Base-by-base conservation (phyloP, 352 stramenopile genomes). In the Hyphochytrium catenoides region DNA sequence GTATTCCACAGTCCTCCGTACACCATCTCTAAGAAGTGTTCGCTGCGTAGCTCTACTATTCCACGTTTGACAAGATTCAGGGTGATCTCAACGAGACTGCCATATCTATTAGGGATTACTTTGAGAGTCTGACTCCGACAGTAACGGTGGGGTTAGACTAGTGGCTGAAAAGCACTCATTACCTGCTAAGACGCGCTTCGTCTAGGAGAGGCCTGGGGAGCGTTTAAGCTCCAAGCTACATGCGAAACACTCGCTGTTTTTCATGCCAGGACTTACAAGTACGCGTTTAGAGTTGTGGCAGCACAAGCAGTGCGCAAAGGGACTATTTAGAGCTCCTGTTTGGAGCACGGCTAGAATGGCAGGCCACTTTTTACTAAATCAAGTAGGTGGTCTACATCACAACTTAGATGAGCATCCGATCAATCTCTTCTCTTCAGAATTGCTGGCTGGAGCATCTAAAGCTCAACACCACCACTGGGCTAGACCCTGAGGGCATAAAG, bases 261-360 rank as follows among this genome's bases (percentile, higher is more conserved):
- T 95, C 29, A 43, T 95, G 9, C 85, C 82, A 3, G 82, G 85
- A 7, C 93, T 95, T 47, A 66, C 84, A 16, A 91, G 77, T 19
- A 88, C 78, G 11, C 78, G 75, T 2, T 62, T 95, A 12, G 85
- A 95, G 52, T 70, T 95, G 39, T 95, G 84, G 84, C 57, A 78
- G 26, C 81, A 76, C 21, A 68, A 71, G 23, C 63, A 72, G 5
- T 95, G 84, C 45, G 65, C 56, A 33, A 61, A 65, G 34, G 51
- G 58, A 18, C 77, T 78, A 54, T 94, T 94, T 50, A 56, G 85
- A 28, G 73, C 93, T 48, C 61, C 79, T 29, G 65, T 95, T 45
- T 95, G 85, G 85, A 78, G 78, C 17, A 84, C 64, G 15, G 54
- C 72, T 11, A 57, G 55, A 22, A 91, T 87, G 71, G 51, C 81